Base-by-base conservation (phyloP, 2,329 filamentous ascomycete species). In the Fusarium irregulare region DNA sequence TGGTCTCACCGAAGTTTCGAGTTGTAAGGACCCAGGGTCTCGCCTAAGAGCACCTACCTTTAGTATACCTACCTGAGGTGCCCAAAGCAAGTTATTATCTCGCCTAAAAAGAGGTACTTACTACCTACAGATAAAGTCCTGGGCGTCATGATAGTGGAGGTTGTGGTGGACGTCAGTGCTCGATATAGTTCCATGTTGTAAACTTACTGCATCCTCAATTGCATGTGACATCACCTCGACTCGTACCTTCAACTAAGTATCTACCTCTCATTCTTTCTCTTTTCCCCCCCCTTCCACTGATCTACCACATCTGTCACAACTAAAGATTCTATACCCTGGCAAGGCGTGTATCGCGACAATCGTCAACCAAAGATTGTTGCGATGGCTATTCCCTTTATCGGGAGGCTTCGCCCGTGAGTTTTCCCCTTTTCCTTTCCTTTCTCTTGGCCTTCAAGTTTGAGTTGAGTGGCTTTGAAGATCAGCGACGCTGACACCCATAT, bases 381-480 rank as follows among this genome's bases (percentile, higher is more conserved):
- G 54, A 87, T 87, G 85, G 80, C 85, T 51, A 80, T 87, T 51
- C 85, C 85, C 11, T 86, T 87, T 66, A 77, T 87, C 32, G 85
- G 85, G 56, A 83, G 84, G 70, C 80, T 87, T 57, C 83, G 85
- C 74, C 80, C 83, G 85, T 87, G 73, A 78, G 84, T 81, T 66
- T 37, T 21, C 32, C 53, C 28, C 63, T 61, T 46, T 27, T 56
- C 48, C 51, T 44, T 21, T 32, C 28, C n/a, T 47, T 45, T 45
- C 10, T 37, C 34, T 37, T 37, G 34, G 34, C 34, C 34, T 37
- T 37, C 34, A 37, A n/a, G 10, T 37, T 37, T 37, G 34, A 37
- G 34, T 53, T 50, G 51, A 42, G 49, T 53, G 34, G 49, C 49
- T 53, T 53, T 25, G 30, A 32, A 28, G 28, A 57, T 56, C 30